A percentile compares a stretch with the other conserved stretches of the same genome.
phyloP scores from a whole-genome alignment of 805 yeast genomes.

The Kazachstania psychrophila region DNA sequence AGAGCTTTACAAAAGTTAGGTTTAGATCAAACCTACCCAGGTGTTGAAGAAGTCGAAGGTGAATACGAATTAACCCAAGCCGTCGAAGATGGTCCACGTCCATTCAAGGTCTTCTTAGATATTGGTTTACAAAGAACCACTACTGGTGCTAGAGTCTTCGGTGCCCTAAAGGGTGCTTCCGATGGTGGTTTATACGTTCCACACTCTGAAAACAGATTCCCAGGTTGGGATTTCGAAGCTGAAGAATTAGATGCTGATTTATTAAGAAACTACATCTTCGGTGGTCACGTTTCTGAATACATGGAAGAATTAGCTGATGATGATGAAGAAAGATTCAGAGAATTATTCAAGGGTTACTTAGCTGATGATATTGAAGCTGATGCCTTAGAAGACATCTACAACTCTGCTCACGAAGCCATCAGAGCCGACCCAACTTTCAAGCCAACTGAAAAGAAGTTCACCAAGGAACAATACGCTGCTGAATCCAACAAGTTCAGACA shows the following conservation, averaged over 20 bases:
- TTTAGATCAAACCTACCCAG: conserved; percentile 93
- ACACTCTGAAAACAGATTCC: conserved; percentile 99
- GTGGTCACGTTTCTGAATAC: conserved; percentile 99
- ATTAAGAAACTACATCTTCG: conserved; percentile 97
- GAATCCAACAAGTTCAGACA: conserved; percentile 87
- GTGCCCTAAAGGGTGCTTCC: conserved; percentile 99
- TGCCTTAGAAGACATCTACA: conserved; percentile 89
- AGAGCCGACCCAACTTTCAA: conserved; percentile 91
- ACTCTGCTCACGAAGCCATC: conserved; percentile 88
- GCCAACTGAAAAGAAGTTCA: conserved; percentile 84
- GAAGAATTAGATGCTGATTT: conserved; percentile 97
- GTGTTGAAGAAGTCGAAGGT: conserved; percentile 99
- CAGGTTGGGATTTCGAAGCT: conserved; percentile 98
- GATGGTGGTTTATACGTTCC: conserved; percentile 99
- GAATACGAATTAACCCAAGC: conserved; percentile 98
- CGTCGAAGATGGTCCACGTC: conserved; percentile 98
- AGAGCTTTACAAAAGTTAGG: conserved; percentile 97
- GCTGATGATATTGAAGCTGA: conserved; percentile 97
- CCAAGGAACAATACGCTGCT: conserved; percentile 98
- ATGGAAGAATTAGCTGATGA: conserved; percentile 99
- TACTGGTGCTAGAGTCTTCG: conserved; percentile 99
- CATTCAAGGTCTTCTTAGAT: conserved; percentile 98
- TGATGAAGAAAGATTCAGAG: conserved; percentile 98
- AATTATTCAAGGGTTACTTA: conserved; percentile 91
- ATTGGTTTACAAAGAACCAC: conserved; percentile 99